These are phyloP conservation scores for Gremmenia infestans DNA, from an alignment of 2,329 filamentous ascomycete genomes.

Conservation along the genomic window DNA sequence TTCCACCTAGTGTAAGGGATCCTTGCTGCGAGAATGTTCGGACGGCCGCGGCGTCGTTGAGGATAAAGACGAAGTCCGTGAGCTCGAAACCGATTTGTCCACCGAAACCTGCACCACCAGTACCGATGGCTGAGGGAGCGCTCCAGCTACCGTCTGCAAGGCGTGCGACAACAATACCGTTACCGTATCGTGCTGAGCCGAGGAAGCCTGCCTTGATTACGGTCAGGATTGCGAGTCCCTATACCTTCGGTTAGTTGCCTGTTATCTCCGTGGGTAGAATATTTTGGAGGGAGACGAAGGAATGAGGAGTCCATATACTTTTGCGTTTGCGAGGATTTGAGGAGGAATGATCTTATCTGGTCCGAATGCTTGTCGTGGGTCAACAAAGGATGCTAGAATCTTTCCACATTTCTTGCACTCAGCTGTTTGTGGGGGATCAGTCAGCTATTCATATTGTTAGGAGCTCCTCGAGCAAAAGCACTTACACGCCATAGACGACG, in stretches of 20 bases:
- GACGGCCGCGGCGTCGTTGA: slow-evolving; percentile 86
- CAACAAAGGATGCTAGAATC: slow-evolving; percentile 91
- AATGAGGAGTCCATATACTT: slow-evolving; percentile 48
- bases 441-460: slow-evolving; percentile 18
- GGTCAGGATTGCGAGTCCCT: slow-evolving; percentile 79
- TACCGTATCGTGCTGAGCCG: slow-evolving; percentile 75
- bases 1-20: slow-evolving; percentile 87
- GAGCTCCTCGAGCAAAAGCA: slow-evolving; percentile 24
- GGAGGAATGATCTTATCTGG: slow-evolving; percentile 97
- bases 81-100: slow-evolving; percentile 85
- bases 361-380: slow-evolving; percentile 87
- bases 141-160: slow-evolving; percentile 75
- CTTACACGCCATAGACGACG: slow-evolving; percentile 65
- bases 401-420: slow-evolving; percentile 97
- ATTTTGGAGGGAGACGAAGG: neutral
- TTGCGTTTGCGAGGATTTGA: slow-evolving; percentile 81
- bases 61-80: slow-evolving; percentile 95
- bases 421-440: slow-evolving; percentile 47
- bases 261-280: neutral
- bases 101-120: slow-evolving; percentile 75
- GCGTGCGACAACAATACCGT: slow-evolving; percentile 75
- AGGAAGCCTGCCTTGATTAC: slow-evolving; percentile 85
- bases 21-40: slow-evolving; percentile 91
- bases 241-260: slow-evolving; percentile 12
- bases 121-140: slow-evolving; percentile 75